Conservation (phyloP, 306 rosid genomes). For the Cajanus cajan region DNA sequence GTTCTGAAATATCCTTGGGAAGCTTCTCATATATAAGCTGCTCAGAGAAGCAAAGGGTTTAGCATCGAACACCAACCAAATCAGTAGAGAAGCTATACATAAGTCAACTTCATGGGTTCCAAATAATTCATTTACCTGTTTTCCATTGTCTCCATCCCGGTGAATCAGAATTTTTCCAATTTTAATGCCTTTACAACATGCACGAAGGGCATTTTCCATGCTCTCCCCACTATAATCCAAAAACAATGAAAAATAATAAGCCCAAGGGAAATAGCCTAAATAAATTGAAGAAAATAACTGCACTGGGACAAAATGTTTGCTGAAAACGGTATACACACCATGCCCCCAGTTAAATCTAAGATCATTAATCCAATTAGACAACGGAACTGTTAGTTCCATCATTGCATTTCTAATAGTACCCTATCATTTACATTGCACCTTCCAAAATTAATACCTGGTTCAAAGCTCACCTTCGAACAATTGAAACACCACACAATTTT, state of each 20-base stretch:
- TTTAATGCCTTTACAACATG: slow-evolving; percentile 98
- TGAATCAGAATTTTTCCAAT: slow-evolving; percentile 98
- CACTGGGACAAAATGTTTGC: neutral
- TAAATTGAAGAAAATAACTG: neutral
- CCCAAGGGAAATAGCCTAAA: neutral
- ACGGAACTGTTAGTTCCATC: neutral
- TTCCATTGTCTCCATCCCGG: slow-evolving; percentile 94
- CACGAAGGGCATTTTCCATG: slow-evolving; percentile 98
- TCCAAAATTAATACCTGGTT: slow-evolving; percentile 47
- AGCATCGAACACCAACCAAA: slow-evolving; percentile 21
- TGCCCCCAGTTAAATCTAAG: neutral
- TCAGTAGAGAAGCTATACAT: neutral
- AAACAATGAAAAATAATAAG: slow-evolving; percentile 30
- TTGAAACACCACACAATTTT: slow-evolving; percentile 94
- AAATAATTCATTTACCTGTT: slow-evolving; percentile 61
- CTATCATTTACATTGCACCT: slow-evolving; percentile 21
- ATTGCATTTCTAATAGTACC: slow-evolving; percentile 15
- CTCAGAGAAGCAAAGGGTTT: slow-evolving; percentile 31
- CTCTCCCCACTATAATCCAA: slow-evolving; percentile 83
- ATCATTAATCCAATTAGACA: slow-evolving; percentile 10
- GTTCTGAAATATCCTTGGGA: slow-evolving; percentile 94
- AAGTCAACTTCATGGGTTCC: neutral
- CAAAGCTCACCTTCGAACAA: slow-evolving; percentile 90
- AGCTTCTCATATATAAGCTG: slow-evolving; percentile 98
- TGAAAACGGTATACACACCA: neutral